Evolutionary conservation across 2,329 filamentous ascomycete genomes (phyloP), one percentile per base, ranked within the genome.

Genomic region (Claviceps cyperi): DNA sequence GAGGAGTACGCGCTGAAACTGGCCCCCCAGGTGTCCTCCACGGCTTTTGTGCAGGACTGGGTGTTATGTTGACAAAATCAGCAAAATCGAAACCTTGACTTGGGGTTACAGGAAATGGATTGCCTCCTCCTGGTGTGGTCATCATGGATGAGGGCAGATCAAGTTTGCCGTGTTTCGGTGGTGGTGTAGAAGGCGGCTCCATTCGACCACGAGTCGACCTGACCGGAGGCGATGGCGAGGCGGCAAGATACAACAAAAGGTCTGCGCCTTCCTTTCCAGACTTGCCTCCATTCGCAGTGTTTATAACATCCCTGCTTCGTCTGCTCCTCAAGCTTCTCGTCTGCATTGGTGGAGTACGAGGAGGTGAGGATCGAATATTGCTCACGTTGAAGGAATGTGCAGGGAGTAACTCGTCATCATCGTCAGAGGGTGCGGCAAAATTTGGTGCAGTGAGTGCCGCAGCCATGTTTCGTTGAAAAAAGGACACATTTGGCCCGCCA

Each of bases 11-110:
- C 49, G 69, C 64, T 17, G 69, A 63, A 32, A 74, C 71, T 28
- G 78, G 74, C 11, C 80, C 66, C 11, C 80, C 66, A 11, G 88
- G 89, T 0, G 89, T 94, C 64, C 84, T 87, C 86, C 89, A 96
- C 9, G 82, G 77, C 57, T 81, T 87, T 69, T 96, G 92, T 24
- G 88, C 92, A 19, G 92, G 92, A 61, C 88, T 95, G 0, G 92
- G 92, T 6, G 92, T 95, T 64, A 97, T 91, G 68, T 97, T 96
- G 63, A 97, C 84, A 67, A 95, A 98, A 63, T 98, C 92, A 48
- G 89, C 81, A 69, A 97, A 94, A 69, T 97, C 94, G 66, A 97
- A 94, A 46, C 66, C 70, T 61, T 90, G 85, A 15, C 83, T 83
- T 0, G 91, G 91, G 1, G 91, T 97, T 55, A 79, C 81, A 48